Conservation (phyloP, 331 rosid genomes). For the Prunus yedoensis region DNA sequence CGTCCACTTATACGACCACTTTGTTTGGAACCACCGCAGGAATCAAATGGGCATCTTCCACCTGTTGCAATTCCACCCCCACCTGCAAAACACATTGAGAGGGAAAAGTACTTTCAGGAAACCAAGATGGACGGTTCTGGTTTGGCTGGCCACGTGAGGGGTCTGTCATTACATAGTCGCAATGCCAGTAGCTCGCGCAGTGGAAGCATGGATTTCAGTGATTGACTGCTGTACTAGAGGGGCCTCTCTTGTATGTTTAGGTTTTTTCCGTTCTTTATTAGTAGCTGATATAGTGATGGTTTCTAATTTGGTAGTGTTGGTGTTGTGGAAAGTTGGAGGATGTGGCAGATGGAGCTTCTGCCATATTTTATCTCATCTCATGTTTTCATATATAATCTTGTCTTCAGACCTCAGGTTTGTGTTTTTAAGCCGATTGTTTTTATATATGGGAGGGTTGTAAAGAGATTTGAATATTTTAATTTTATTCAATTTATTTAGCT, state of each 20-base stretch:
- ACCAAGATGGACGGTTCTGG: constrained; percentile 63
- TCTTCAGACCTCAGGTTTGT: constrained; percentile 4
- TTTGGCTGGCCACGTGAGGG: constrained; percentile 68
- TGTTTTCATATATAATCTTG: not conserved
- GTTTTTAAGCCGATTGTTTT: not conserved
- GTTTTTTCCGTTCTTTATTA: not conserved
- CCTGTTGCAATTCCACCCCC: constrained; percentile 82
- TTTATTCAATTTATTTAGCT: constrained; percentile 6
- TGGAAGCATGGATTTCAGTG: constrained; percentile 77
- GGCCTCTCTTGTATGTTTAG: not conserved
- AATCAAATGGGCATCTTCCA: constrained; percentile 33
- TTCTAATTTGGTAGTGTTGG: constrained; percentile 6
- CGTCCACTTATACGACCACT: constrained; percentile 86
- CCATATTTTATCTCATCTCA: constrained; percentile 6
- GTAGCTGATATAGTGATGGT: constrained; percentile 5
- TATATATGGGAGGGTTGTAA: constrained; percentile 1
- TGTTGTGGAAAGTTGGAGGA: not conserved
- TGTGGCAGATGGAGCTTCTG: not conserved
- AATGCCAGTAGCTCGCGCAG: constrained; percentile 80
- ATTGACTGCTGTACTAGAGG: constrained; percentile 16
- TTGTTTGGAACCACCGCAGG: constrained; percentile 43
- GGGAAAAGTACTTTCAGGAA: constrained; percentile 85
- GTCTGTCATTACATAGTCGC: constrained; percentile 70
- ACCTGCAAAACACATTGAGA: constrained; percentile 83
- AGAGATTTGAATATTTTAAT: not conserved